These are phyloP conservation scores for Dioscorea dumetorum DNA, from an alignment of 106 monocot species.

Conservation along the genomic window DNA sequence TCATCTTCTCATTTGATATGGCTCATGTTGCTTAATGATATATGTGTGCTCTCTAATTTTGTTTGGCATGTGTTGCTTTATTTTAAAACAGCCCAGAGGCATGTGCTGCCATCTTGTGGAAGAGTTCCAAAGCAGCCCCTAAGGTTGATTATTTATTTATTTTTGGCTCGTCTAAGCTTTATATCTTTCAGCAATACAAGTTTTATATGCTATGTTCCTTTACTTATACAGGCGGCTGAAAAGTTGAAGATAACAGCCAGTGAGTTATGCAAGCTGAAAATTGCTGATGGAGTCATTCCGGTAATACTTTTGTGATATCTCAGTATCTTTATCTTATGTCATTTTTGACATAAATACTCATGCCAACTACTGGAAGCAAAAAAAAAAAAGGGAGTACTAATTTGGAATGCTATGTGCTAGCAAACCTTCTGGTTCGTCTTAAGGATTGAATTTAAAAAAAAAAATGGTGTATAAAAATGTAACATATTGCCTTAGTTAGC, in stretches of 20 bases:
- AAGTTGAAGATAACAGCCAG: constrained; percentile 69
- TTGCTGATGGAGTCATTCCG: constrained; percentile 83
- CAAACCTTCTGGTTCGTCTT: no score
- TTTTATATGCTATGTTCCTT: constrained; percentile 1
- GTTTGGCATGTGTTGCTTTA: not conserved
- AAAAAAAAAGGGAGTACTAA: not conserved
- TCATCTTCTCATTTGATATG: no score
- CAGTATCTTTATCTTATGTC: no score
- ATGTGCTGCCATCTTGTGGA: constrained; percentile 90
- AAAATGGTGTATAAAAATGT: no score
- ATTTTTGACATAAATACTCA: no score
- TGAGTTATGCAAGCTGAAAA: constrained; percentile 58
- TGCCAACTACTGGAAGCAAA: no score
- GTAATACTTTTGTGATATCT: constrained; percentile 30
- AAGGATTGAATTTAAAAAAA: no score
- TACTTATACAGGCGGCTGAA: constrained; percentile 60
- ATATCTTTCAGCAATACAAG: not conserved
- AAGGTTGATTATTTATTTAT: constrained; percentile 34
- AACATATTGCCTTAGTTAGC: no score
- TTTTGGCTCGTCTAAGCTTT: not conserved
- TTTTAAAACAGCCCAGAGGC: constrained; percentile 73
- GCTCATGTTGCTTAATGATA: no score
- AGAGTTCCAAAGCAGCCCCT: constrained; percentile 65
- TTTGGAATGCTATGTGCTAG: not conserved
- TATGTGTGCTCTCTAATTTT: no score